Evolutionary conservation across 2,329 filamentous ascomycete genomes (phyloP), one percentile per base, ranked within the genome.

Genomic region (Thelonectria rubi): DNA sequence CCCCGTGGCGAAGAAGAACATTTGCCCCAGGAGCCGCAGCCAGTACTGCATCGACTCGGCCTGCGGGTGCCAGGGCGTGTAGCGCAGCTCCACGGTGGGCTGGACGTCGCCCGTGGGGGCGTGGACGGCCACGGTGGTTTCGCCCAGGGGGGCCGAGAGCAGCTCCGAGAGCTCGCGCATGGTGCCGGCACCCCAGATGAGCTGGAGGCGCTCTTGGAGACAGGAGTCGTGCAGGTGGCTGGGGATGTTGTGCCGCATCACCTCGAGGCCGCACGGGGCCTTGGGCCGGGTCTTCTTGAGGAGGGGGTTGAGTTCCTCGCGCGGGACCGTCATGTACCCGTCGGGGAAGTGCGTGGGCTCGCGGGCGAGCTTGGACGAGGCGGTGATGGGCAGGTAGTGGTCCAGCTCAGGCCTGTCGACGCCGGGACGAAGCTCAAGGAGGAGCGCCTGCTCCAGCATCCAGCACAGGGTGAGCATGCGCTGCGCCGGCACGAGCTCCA

Each of bases 1-100:
- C 21, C 52, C 58, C 15, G 50, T 24, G 3, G 58, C 40, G 10
- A 58, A 66, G 58, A 54, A 62, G 42, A 60, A 59, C 9, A 65
- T 47, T 9, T 62, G 58, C 7, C 62, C 62, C 8, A 67, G 30
- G 12, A 66, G 47, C 17, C 54, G 64, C 34, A 67, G 37, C 65
- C 64, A 67, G 52, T 62, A 50, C 32, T 49, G 54, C 62, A 65
- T 64, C 12, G 21, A 26, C 14, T 66, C 64, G 4, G 39, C 39
- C 21, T 62, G 57, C 1, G 65, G 65, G 39, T 68, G 64, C 64
- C 64, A 68, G 11, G 62, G 20, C 1, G 18, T 48, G 34, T 66
- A 68, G 3, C 62, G 62, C 37, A 68, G 58, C 32, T 58, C 45
- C 3, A 68, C 14, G 0, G 47, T 50, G 1, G 65, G 62, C 12